Percentiles rank a stretch among this genome's conserved stretches.
phyloP scores from a whole-genome alignment of 768 basidiomycete species.

The Podaxis sp. region DNA sequence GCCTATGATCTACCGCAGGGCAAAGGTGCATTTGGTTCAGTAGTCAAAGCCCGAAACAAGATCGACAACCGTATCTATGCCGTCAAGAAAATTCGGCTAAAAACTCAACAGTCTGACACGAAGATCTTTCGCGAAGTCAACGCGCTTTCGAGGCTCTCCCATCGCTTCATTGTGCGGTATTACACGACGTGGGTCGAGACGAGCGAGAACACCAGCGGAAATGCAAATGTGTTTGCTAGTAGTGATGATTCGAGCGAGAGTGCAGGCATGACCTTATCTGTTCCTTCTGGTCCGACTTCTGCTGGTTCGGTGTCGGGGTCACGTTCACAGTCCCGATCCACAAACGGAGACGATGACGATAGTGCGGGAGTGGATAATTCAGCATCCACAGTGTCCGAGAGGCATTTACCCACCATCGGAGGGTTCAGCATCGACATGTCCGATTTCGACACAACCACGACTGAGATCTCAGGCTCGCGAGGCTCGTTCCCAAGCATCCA shows the following conservation, averaged over 20 bases:
- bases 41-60: conserved; percentile 90
- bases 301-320: not conserved
- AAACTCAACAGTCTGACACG: conserved; percentile 73
- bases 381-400: conserved; percentile 22
- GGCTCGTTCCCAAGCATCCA: conserved; percentile 85
- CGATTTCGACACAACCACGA: conserved; percentile 43
- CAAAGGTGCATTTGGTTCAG: conserved; percentile 89
- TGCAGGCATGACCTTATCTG: conserved; percentile 48
- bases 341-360: conserved; percentile 3
- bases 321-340: not conserved
- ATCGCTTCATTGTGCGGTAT: conserved; percentile 90
- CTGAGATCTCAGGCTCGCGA: conserved; percentile 52
- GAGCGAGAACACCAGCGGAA: conserved; percentile 36
- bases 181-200: conserved; percentile 91
- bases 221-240: conserved; percentile 28
- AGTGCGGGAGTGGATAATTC: not conserved
- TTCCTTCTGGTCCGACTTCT: conserved; percentile 19
- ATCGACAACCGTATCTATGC: conserved; percentile 86
- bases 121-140: conserved; percentile 93
- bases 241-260: conserved; percentile 49
- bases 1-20: conserved; percentile 46
- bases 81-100: conserved; percentile 90
- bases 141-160: conserved; percentile 82
- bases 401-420: conserved; percentile 43
- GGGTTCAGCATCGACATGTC: conserved; percentile 66